Percentiles rank a stretch among this genome's conserved stretches.
phyloP scores from a whole-genome alignment of 2,329 filamentous ascomycete genomes.

The Metarhizium sp. region DNA sequence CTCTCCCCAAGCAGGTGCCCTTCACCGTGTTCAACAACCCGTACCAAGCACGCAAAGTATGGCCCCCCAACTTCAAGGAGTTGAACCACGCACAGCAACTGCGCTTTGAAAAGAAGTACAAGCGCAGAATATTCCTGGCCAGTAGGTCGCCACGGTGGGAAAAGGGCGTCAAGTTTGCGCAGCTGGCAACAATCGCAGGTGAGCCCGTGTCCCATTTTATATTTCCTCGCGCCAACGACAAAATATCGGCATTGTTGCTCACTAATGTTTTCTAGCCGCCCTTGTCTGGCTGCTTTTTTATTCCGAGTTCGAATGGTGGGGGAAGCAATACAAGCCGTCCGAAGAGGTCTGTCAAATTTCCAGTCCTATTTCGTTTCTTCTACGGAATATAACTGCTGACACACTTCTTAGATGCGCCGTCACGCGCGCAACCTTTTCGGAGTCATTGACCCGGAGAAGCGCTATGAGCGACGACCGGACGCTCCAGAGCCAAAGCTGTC shows the following conservation, averaged over 20 bases:
- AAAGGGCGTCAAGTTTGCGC: conserved; percentile 54
- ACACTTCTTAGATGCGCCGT: conserved; percentile 21
- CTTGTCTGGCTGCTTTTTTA: conserved; percentile 30
- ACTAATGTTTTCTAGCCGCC: conserved; percentile 16
- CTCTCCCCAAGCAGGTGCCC: conserved; percentile 16
- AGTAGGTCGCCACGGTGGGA: conserved; percentile 54
- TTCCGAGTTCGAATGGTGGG: conserved; percentile 35
- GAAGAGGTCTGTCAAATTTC: conserved; percentile 23
- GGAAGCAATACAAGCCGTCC: conserved; percentile 30
- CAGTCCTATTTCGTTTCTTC: background rate
- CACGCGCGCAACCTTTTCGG: conserved; percentile 30
- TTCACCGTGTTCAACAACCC: conserved; percentile 40
- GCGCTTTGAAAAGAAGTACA: conserved; percentile 69
- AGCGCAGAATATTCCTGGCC: conserved; percentile 55
- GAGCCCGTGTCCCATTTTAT: conserved; percentile 16
- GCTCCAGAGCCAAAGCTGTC: conserved; percentile 22
- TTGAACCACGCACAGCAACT: conserved; percentile 66
- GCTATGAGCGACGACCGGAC: conserved; percentile 30
- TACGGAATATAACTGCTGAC: conserved; percentile 1
- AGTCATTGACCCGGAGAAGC: conserved; percentile 29
- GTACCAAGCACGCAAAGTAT: conserved; percentile 60
- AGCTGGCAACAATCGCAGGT: conserved; percentile 51
- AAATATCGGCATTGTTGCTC: background rate
- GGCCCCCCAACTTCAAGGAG: conserved; percentile 68
- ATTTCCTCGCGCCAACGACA: too few species aligned